phyloP scores from a whole-genome alignment of 805 yeast genomes.

The Wickerhamomyces bovis region DNA sequence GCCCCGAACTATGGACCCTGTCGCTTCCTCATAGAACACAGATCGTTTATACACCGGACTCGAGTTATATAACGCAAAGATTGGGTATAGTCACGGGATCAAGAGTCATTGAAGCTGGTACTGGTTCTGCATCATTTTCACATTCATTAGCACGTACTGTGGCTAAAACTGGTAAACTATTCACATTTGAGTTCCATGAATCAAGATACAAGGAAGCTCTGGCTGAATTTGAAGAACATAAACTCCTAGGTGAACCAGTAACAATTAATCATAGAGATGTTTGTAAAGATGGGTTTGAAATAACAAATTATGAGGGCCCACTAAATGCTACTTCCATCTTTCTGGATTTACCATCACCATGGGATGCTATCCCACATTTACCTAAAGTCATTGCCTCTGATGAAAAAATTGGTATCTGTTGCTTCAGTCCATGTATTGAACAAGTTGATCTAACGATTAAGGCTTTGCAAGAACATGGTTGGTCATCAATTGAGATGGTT shows the following conservation, averaged over 20 bases:
- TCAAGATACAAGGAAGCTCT: constrained; percentile 76
- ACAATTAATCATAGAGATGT: constrained; percentile 86
- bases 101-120: constrained; percentile 91
- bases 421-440: constrained; percentile 97
- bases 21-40: constrained; percentile 96
- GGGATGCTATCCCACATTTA: constrained; percentile 87
- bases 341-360: constrained; percentile 92
- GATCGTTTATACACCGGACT: constrained; percentile 94
- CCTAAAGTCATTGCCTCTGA: constrained; percentile 45
- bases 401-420: constrained; percentile 68
- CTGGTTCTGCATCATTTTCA: constrained; percentile 94
- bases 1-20: constrained; percentile 95
- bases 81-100: constrained; percentile 68
- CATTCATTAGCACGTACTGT: constrained; percentile 87
- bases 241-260: constrained; percentile 44
- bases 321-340: constrained; percentile 73
- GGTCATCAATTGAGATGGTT: constrained; percentile 87
- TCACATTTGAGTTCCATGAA: constrained; percentile 88
- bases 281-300: constrained; percentile 76
- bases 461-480: constrained; percentile 67
- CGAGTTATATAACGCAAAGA: constrained; percentile 83
- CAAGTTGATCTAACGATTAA: constrained; percentile 87
- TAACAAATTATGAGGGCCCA: constrained; percentile 30
- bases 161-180: constrained; percentile 48
- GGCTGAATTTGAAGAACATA: constrained; percentile 70